Evolutionary conservation across 495 filamentous ascomycete genomes (phyloP).

Genomic region (Talaromyces borbonicus): DNA sequence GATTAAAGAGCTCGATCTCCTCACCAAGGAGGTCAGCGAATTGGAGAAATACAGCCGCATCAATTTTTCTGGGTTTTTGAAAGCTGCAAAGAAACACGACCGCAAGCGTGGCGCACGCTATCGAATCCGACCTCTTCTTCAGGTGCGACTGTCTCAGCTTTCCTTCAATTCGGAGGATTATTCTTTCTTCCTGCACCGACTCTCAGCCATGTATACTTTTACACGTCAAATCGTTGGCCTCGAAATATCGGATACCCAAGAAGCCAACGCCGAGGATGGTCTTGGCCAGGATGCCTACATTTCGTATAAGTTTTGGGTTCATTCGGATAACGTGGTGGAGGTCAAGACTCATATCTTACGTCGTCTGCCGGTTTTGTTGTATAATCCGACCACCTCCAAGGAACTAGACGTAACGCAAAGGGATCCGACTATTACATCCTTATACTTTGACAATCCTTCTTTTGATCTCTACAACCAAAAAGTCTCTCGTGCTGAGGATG

Average conservation of each 20-base stretch:
- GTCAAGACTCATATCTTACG: conserved; percentile 91
- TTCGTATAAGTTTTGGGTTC: conserved; percentile 98
- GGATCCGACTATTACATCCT: conserved; percentile 85
- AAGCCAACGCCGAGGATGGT: conserved; percentile 15
- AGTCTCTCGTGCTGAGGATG: conserved; percentile 63
- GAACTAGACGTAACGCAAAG: conserved; percentile 61
- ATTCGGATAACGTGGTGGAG: conserved; percentile 87
- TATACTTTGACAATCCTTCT: conserved; percentile 86
- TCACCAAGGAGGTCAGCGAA: conserved; percentile 85
- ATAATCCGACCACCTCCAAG: conserved; percentile 76
- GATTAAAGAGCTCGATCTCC: conserved; percentile 68
- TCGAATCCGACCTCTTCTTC: conserved; percentile 79
- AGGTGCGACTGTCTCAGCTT: conserved; percentile 73
- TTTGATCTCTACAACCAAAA: conserved; percentile 83
- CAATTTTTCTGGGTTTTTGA: conserved; percentile 96
- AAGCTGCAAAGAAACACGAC: conserved; percentile 98
- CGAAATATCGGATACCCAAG: conserved; percentile 28
- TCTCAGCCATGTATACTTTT: conserved; percentile 94
- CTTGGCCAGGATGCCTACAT: conserved; percentile 59
- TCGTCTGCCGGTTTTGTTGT: conserved; percentile 80
- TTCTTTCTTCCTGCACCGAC: conserved; percentile 70
- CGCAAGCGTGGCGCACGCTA: conserved; percentile 74
- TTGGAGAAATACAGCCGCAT: conserved; percentile 90
- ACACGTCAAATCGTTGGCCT: conserved; percentile 69
- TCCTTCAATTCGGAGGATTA: conserved; percentile 97